Conservation (phyloP, 345 rosid genomes). For the Arabidopsis arenosa region DNA sequence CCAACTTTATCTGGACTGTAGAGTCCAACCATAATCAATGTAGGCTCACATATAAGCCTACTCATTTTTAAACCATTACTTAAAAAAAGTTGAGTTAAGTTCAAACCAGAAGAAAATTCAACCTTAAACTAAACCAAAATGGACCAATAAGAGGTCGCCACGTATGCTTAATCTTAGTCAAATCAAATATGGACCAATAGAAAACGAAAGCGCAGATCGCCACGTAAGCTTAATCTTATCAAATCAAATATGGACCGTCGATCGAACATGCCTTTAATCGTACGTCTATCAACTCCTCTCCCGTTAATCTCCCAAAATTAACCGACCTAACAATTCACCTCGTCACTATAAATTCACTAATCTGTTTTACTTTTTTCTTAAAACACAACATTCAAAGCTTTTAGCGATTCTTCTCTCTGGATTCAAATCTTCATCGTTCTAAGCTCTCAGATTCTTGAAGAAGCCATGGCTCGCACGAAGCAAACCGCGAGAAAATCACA, state of each 20-base stretch:
- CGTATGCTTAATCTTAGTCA: neutral
- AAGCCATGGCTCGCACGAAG: conserved; percentile 60
- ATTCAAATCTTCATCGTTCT: neutral
- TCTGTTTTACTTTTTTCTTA: neutral
- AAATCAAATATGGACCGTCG: conserved; percentile 15
- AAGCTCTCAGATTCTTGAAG: neutral
- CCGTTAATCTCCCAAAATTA: conserved; percentile 3
- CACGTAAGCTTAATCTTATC: neutral
- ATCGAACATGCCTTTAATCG: conserved; percentile 1
- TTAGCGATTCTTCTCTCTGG: neutral
- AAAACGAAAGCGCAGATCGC: conserved; percentile 5
- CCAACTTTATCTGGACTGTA: neutral
- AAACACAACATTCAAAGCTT: neutral
- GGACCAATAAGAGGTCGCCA: conserved; percentile 28
- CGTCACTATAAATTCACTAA: conserved; percentile 16
- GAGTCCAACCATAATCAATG: neutral
- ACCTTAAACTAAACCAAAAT: too few species aligned
- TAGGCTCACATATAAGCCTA: neutral
- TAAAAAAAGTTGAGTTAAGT: too few species aligned
- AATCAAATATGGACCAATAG: neutral
- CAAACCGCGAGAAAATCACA: conserved; percentile 57
- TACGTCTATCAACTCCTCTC: neutral
- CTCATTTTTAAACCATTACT: too few species aligned
- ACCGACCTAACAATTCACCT: neutral
- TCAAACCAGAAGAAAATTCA: too few species aligned